phyloP scores from a whole-genome alignment of 2,329 filamentous ascomycete species.

The Bipolaris cookei region DNA sequence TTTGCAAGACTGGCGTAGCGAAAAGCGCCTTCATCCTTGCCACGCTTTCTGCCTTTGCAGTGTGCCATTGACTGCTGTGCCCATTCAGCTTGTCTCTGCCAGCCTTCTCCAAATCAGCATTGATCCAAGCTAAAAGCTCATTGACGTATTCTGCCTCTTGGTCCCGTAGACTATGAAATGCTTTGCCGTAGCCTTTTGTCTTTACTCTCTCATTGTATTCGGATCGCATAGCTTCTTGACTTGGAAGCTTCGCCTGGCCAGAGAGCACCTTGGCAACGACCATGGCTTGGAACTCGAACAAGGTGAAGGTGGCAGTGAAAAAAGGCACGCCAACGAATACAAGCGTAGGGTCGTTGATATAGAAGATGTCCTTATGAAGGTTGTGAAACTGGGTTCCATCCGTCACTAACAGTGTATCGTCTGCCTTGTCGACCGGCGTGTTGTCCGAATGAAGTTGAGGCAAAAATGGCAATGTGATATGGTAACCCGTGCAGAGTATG shows the following conservation, averaged over 20 bases:
- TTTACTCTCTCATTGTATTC: constrained; percentile 50
- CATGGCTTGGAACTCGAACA: constrained; percentile 74
- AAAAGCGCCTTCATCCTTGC: constrained; percentile 44
- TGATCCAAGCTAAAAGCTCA: constrained; percentile 50
- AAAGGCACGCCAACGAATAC: constrained; percentile 70
- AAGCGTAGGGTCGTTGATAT: constrained; percentile 69
- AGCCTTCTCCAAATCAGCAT: constrained; percentile 33
- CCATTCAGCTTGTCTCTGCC: constrained; percentile 35
- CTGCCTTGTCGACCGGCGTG: constrained; percentile 55
- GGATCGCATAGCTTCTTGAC: constrained; percentile 49
- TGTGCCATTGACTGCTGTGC: constrained; percentile 47
- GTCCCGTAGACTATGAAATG: constrained; percentile 54
- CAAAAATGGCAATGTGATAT: constrained; percentile 71
- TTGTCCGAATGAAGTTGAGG: constrained; percentile 57
- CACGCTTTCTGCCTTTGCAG: constrained; percentile 42
- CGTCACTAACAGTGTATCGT: constrained; percentile 64
- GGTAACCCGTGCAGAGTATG: constrained; percentile 72
- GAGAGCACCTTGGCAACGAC: constrained; percentile 64
- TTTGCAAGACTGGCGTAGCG: constrained; percentile 5
- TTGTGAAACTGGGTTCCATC: constrained; percentile 70
- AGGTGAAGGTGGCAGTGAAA: constrained; percentile 69
- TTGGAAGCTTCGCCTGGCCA: constrained; percentile 58
- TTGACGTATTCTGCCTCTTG: constrained; percentile 51
- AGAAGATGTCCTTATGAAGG: constrained; percentile 73
- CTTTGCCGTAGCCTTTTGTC: constrained; percentile 51